Conservation (phyloP, 208 protist genomes). For the Phytomonas sp. region DNA sequence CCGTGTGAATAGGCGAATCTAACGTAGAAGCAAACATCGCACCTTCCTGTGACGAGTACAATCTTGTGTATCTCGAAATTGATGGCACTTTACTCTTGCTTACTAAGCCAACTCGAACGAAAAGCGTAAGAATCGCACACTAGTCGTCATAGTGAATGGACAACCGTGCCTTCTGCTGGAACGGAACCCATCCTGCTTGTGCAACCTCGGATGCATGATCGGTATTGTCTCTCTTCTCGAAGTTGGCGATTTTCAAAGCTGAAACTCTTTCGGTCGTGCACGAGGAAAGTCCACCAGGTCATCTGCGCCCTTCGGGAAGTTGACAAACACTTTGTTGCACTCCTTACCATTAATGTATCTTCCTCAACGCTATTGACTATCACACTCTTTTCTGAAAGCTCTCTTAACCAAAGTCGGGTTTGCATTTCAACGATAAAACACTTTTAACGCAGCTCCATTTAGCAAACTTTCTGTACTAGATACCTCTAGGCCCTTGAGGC, state of each 20-base stretch:
- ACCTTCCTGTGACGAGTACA: conserved; percentile 14
- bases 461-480: no score
- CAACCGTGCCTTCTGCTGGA: not conserved
- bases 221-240: not conserved
- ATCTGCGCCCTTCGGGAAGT: not conserved
- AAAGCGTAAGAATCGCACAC: conserved; percentile 31
- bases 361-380: not conserved
- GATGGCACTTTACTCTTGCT: conserved; percentile 18
- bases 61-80: conserved; percentile 13
- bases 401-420: not conserved
- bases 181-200: not conserved
- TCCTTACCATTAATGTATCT: not conserved
- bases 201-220: not conserved
- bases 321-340: not conserved
- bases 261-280: not conserved
- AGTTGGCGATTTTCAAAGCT: not conserved
- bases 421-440: no score
- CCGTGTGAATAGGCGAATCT: conserved; percentile 60
- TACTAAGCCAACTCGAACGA: conserved; percentile 25
- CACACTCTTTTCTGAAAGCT: not conserved
- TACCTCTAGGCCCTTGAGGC: no score
- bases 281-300: not conserved
- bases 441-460: no score
- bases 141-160: conserved; percentile 1
- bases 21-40: conserved; percentile 10